Evolutionary conservation across 257 asterid genomes (phyloP).

Genomic region (Nicotiana obtusifolia): DNA sequence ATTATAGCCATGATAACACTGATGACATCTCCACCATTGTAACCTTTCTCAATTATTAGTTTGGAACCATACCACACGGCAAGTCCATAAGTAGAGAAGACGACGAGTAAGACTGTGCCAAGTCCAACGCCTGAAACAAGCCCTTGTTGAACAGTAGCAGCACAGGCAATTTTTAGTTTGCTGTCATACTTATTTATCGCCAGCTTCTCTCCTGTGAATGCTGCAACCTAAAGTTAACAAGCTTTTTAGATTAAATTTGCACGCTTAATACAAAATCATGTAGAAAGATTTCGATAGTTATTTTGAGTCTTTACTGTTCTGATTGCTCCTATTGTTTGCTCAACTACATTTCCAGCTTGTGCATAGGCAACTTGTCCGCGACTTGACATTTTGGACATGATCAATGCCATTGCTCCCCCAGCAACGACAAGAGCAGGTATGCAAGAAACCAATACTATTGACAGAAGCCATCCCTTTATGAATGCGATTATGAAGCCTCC

Average conservation of each 20-base stretch:
- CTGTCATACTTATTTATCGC: constrained; percentile 44
- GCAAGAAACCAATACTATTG: constrained; percentile 40
- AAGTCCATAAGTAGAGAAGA: constrained; percentile 49
- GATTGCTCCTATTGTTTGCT: constrained; percentile 55
- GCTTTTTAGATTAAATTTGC: neutral
- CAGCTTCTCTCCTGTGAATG: constrained; percentile 58
- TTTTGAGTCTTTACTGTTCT: constrained; percentile 35
- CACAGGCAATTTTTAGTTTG: constrained; percentile 47
- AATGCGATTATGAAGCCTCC: constrained; percentile 59
- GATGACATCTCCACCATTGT: constrained; percentile 52
- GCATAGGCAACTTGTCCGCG: constrained; percentile 51
- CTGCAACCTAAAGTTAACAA: constrained; percentile 42
- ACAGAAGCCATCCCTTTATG: constrained; percentile 50
- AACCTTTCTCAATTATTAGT: constrained; percentile 35
- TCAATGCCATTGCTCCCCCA: constrained; percentile 37
- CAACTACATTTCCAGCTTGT: constrained; percentile 54
- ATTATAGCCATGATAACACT: constrained; percentile 55
- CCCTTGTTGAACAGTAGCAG: constrained; percentile 48
- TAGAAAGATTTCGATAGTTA: neutral
- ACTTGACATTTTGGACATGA: constrained; percentile 36
- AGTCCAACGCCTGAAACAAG: constrained; percentile 60
- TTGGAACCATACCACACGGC: constrained; percentile 74
- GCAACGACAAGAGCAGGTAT: constrained; percentile 36
- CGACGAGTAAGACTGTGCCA: constrained; percentile 37
- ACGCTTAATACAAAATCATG: neutral